Evolutionary conservation across 306 rosid species (phyloP), one percentile per base, ranked within the genome.

Genomic region (Sindora glabra): DNA sequence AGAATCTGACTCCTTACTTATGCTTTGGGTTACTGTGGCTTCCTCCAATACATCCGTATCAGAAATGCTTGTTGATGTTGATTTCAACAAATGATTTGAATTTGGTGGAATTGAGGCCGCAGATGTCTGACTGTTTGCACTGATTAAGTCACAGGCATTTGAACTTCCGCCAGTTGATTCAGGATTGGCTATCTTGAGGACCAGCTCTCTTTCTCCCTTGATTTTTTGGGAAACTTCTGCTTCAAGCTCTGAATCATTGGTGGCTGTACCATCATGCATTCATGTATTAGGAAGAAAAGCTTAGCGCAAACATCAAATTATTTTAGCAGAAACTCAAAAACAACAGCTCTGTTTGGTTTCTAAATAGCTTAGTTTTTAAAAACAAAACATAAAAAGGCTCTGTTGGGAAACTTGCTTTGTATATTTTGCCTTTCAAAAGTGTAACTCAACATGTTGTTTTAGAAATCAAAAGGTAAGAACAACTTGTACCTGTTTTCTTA

Each of bases 1-100:
- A 62, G 38, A 12, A 25, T 48, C 73, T 12, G 42, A 40, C 63
- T 69, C 74, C 61, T 44, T 40, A 32, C 44, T 48, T 47, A 64
- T 53, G 14, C 67, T 78, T 26, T 25, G 14, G 49, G 48, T 48
- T 6, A 8, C 23, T 18, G 14, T 55, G 30, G 56, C 70, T 55
- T 66, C 80, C 70, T 54, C 67, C 73, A 14, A 44, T 39, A 33
- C 46, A 54, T 55, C 70, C 33, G 13, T 13, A 62, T 50, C 62
- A 48, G 61, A 36, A 62, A 4, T 61, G 22, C 67, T 56, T 37
- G 27, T 15, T 64, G 71, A 48, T 48, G 59, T 34, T 59, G 70
- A 56, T 48, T 73, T 74, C 47, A 44, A 44, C 57, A 17, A 21
- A 18, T 33, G 42, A 40, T 60, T 40, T 27, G 42, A 50, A 38